Evolutionary conservation across 768 basidiomycete species (phyloP).

Genomic region (Mycena metata): DNA sequence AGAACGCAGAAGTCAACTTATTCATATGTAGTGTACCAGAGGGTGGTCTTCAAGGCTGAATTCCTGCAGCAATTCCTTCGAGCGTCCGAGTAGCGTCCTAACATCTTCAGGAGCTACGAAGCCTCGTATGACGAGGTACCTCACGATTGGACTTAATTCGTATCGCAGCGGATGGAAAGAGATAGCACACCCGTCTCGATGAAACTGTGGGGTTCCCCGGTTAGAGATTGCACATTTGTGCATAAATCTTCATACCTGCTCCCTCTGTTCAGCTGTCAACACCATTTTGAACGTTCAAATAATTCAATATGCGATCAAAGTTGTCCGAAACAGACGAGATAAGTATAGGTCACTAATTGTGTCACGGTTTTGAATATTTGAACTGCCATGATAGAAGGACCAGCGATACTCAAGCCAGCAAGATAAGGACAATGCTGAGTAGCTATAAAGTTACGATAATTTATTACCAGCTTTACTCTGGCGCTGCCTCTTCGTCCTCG

Average conservation of each 20-base stretch:
- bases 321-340: too few relatives aligned
- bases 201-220: constrained; percentile 59
- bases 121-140: constrained; percentile 82
- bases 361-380: too few relatives aligned
- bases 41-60: constrained; percentile 88
- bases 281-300: constrained; percentile 9
- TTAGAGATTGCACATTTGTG: background rate
- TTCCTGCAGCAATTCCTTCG: constrained; percentile 81
- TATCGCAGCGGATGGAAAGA: background rate
- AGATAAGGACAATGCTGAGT: background rate
- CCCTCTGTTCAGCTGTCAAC: constrained; percentile 24
- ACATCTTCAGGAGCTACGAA: constrained; percentile 78
- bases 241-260: constrained; percentile 16
- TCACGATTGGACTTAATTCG: constrained; percentile 45
- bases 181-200: constrained; percentile 65
- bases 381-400: too few relatives aligned
- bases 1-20: too few relatives aligned
- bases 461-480: constrained; percentile 2
- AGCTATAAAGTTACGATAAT: too few relatives aligned
- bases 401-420: too few relatives aligned
- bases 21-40: too few relatives aligned
- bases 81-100: constrained; percentile 71
- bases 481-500: constrained; percentile 44
- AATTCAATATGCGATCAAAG: constrained; percentile 6
- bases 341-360: too few relatives aligned